Conservation (phyloP, 176 grass and related monocot genomes). For the Lolium perenne region DNA sequence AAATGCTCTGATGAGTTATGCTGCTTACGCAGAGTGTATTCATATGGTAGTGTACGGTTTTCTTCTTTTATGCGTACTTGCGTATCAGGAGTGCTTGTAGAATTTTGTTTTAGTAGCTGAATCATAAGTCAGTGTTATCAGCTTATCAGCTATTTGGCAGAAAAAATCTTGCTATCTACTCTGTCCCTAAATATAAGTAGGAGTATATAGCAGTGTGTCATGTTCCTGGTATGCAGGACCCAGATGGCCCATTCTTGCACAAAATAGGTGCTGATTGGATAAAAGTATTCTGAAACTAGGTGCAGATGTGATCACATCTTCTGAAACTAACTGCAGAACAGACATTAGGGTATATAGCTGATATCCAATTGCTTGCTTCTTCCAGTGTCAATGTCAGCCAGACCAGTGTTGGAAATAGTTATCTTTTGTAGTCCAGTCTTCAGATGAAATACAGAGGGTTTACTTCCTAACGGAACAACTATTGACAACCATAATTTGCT, state of each 20-base stretch:
- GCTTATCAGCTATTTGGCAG: neutral
- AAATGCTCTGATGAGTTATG: too few relatives aligned
- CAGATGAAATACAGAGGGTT: constrained; percentile 23
- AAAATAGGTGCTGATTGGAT: constrained; percentile 1
- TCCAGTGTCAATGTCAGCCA: constrained; percentile 8
- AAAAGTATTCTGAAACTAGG: too few relatives aligned
- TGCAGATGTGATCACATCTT: neutral
- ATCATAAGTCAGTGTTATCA: neutral
- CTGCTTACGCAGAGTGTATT: too few relatives aligned
- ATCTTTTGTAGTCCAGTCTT: constrained; percentile 46
- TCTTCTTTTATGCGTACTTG: too few relatives aligned
- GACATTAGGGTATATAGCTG: neutral
- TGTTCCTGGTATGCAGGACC: neutral
- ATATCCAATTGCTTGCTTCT: constrained; percentile 16
- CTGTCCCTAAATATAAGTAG: too few relatives aligned
- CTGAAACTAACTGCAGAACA: neutral
- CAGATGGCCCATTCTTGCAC: constrained; percentile 15
- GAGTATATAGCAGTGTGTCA: too few relatives aligned
- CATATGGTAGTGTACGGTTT: too few relatives aligned
- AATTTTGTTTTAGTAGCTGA: too few relatives aligned
- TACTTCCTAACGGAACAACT: too few relatives aligned
- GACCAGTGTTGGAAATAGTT: constrained; percentile 18
- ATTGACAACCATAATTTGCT: neutral
- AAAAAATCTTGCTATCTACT: neutral
- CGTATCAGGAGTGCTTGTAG: too few relatives aligned